Conservation (phyloP, 2,329 filamentous ascomycete species). For the Lasiodiplodia theobromae region DNA sequence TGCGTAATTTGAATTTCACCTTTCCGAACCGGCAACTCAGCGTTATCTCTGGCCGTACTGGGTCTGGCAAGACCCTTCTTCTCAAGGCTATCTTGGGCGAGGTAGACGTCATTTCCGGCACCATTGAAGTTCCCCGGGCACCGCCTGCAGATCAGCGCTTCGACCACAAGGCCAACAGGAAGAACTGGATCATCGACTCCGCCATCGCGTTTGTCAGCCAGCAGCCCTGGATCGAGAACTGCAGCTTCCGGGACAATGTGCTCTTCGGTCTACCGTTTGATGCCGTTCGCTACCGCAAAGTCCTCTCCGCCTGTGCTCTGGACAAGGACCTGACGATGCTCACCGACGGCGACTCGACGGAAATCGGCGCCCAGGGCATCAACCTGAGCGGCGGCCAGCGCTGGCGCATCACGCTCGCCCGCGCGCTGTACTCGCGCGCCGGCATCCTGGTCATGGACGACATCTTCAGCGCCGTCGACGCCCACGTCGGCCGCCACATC, state of each 20-base stretch:
- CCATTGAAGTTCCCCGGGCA: slow-evolving; percentile 57
- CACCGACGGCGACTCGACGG: slow-evolving; percentile 77
- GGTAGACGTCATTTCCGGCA: slow-evolving; percentile 71
- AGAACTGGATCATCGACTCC: slow-evolving; percentile 72
- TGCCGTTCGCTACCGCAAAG: slow-evolving; percentile 72
- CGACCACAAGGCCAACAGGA: slow-evolving; percentile 65
- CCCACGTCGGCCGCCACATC: slow-evolving; percentile 69
- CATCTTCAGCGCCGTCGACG: slow-evolving; percentile 79
- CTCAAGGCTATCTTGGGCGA: slow-evolving; percentile 78
- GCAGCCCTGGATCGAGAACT: slow-evolving; percentile 77
- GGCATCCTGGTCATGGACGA: slow-evolving; percentile 81
- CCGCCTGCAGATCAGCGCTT: slow-evolving; percentile 57
- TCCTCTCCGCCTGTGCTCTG: slow-evolving; percentile 75
- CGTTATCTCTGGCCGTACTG: slow-evolving; percentile 78
- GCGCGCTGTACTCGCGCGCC: slow-evolving; percentile 73
- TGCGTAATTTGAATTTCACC: slow-evolving; percentile 68
- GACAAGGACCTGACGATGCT: slow-evolving; percentile 79
- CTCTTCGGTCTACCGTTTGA: slow-evolving; percentile 77
- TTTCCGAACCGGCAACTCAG: slow-evolving; percentile 75
- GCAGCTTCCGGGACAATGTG: slow-evolving; percentile 79
- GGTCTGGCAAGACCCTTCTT: slow-evolving; percentile 78
- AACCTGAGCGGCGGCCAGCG: slow-evolving; percentile 81
- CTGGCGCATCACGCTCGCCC: slow-evolving; percentile 35
- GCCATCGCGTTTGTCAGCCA: slow-evolving; percentile 76
- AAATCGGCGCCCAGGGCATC: slow-evolving; percentile 84